Evolutionary conservation across 495 filamentous ascomycete genomes (phyloP).

Genomic region (Penicillium ochrochloron): DNA sequence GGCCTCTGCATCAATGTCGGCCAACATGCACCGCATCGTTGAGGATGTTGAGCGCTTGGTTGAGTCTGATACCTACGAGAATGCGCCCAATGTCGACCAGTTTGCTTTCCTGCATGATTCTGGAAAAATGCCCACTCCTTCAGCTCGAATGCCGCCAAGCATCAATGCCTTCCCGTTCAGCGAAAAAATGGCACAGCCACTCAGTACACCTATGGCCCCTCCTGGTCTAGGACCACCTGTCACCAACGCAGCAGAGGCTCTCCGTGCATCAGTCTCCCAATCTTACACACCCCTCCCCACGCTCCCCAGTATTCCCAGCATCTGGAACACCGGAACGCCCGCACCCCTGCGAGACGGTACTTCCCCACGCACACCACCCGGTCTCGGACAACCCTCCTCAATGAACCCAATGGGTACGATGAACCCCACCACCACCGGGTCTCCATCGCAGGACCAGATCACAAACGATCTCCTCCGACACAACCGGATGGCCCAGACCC

Average conservation of each 20-base stretch:
- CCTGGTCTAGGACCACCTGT: slow-evolving; percentile 44
- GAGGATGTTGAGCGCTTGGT: slow-evolving; percentile 64
- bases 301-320: slow-evolving; percentile 50
- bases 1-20: slow-evolving; percentile 51
- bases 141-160: slow-evolving; percentile 31
- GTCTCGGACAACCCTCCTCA: slow-evolving; percentile 36
- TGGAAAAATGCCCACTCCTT: slow-evolving; percentile 36
- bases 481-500: slow-evolving; percentile 35
- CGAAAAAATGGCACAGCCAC: slow-evolving; percentile 30
- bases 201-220: slow-evolving; percentile 40
- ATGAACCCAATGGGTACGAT: slow-evolving; percentile 22
- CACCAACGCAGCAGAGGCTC: slow-evolving; percentile 26
- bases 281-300: slow-evolving; percentile 42
- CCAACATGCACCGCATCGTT: slow-evolving; percentile 65
- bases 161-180: slow-evolving; percentile 29
- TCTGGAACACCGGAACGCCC: slow-evolving; percentile 51
- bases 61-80: slow-evolving; percentile 56
- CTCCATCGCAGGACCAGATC: slow-evolving; percentile 34
- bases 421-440: slow-evolving; percentile 14
- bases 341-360: slow-evolving; percentile 36
- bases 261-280: slow-evolving; percentile 37
- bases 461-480: slow-evolving; percentile 39
- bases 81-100: slow-evolving; percentile 38
- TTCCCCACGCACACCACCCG: slow-evolving; percentile 43
- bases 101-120: slow-evolving; percentile 30